Base-by-base conservation (phyloP, 164 flowering plant species). In the Magnolia kwangsiensis region DNA sequence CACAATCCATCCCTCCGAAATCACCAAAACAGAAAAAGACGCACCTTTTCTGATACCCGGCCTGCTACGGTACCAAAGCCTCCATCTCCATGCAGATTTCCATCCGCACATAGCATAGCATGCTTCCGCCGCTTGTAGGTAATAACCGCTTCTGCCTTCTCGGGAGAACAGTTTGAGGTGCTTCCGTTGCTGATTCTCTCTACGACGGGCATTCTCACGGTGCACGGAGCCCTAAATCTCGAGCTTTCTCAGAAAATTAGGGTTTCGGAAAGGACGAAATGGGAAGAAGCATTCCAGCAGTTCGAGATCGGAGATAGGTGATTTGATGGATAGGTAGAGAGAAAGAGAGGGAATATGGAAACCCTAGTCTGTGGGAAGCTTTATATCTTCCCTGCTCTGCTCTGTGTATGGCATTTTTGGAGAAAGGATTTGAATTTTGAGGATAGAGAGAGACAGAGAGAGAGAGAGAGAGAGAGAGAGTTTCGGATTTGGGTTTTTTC, bases 61-160 rank as follows among this genome's bases (percentile, higher is more conserved):
- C 61, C 69, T 7, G 31, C 29, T 23, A 66, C 69, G 21, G 45
- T 21, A 11, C n/a, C 27, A 24, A 11, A 55, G 11, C 69, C 69
- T 4, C 24, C 31, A 24, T 21, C 69, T 24, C 21, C 69, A 8
- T 24, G 16, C 69, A 24, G 29, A 66, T 66, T 9, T 27, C 29
- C 29, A 14, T 66, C 71, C 21, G 49, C 3, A 68, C n/a, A 68
- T 18, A 50, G 71, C 71, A 50, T 68, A n/a, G 20, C 29, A 31
- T 68, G 71, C 71, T 29, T 68, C 50, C 71, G 18, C 71, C 71
- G 49, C 71, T 74, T 74, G 61, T 74, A 74, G 37, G 76, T 74
- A 21, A 65, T 74, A 29, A 74, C 10, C 37, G 27, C 76, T 50
- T 65, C 76, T 8, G 24, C 31, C n/a, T 55, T 67, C 7, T 64